Conservation (phyloP, 257 asterid species). For the Catharanthus roseus region DNA sequence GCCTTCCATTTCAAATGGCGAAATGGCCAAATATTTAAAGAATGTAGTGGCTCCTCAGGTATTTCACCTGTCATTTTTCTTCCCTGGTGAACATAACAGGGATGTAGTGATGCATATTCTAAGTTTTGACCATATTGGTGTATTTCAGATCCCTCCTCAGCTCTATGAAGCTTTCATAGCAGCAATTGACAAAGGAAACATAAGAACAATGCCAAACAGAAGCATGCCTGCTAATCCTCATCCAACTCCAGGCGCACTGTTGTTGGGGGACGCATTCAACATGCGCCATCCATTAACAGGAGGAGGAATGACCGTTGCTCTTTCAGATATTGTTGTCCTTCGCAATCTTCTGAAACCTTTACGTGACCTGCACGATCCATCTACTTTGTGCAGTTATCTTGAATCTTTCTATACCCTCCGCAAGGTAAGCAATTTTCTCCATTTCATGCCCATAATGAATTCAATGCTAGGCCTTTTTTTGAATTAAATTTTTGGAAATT, state of each 20-base stretch:
- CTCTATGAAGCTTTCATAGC: conserved; percentile 25
- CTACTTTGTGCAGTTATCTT: conserved; percentile 23
- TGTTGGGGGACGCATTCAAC: conserved; percentile 39
- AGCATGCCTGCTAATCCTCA: conserved; percentile 42
- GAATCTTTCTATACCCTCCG: conserved; percentile 33
- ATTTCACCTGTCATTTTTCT: neutral
- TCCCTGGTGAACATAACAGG: neutral
- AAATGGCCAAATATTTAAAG: conserved; percentile 28
- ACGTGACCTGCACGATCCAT: conserved; percentile 19
- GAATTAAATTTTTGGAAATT: neutral
- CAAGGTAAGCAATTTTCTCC: conserved; percentile 19
- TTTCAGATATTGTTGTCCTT: conserved; percentile 30
- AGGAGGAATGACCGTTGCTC: conserved; percentile 43
- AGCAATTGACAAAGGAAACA: conserved; percentile 29
- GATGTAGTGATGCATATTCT: neutral
- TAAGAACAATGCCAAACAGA: conserved; percentile 35
- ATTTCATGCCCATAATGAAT: no score
- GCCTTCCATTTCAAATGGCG: conserved; percentile 35
- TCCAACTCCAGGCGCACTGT: conserved; percentile 33
- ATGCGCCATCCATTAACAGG: conserved; percentile 40
- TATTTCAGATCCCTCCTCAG: conserved; percentile 28
- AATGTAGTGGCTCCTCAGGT: conserved; percentile 35
- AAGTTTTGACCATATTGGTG: neutral
- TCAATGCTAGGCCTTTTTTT: neutral
- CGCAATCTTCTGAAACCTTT: conserved; percentile 29